These are phyloP conservation scores for Ophiocordyceps camponoti-rufipedis DNA, from an alignment of 2,329 filamentous ascomycete genomes.

Conservation along the genomic window DNA sequence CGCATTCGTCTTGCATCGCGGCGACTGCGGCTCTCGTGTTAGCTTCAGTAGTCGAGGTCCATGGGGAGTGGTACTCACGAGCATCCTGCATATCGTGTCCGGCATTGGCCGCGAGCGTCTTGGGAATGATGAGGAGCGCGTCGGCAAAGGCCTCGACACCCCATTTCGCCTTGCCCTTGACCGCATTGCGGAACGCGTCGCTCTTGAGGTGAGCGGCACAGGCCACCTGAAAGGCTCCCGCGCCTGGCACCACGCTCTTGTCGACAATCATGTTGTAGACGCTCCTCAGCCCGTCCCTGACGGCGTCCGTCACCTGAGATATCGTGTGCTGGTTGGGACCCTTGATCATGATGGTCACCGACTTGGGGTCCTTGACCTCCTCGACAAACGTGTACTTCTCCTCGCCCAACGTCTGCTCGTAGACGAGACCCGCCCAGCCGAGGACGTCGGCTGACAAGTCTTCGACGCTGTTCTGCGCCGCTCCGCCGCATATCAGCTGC, in stretches of 20 bases:
- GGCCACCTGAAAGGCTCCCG: slow-evolving; percentile 88
- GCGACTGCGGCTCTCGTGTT: slow-evolving; percentile 40
- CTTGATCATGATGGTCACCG: slow-evolving; percentile 93
- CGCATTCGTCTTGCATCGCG: slow-evolving; percentile 66
- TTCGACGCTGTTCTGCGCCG: slow-evolving; percentile 89
- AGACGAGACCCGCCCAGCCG: slow-evolving; percentile 90
- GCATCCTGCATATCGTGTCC: slow-evolving; percentile 95
- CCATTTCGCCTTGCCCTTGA: slow-evolving; percentile 97
- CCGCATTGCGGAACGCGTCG: slow-evolving; percentile 68
- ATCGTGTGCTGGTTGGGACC: slow-evolving; percentile 95
- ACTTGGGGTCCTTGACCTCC: slow-evolving; percentile 97
- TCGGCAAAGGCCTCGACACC: slow-evolving; percentile 91
- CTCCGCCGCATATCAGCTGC: slow-evolving; percentile 83
- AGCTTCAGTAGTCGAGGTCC: slow-evolving; percentile 1
- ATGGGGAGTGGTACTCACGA: slow-evolving; percentile 38
- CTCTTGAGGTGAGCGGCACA: slow-evolving; percentile 76
- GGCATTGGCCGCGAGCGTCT: slow-evolving; percentile 89
- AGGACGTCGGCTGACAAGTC: slow-evolving; percentile 76
- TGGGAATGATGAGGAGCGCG: slow-evolving; percentile 86
- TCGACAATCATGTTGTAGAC: slow-evolving; percentile 99
- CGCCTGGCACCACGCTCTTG: slow-evolving; percentile 82
- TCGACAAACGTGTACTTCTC: slow-evolving; percentile 99
- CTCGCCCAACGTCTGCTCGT: slow-evolving; percentile 93
- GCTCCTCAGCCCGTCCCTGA: slow-evolving; percentile 82
- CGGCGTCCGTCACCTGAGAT: slow-evolving; percentile 87